These are phyloP conservation scores for Chrysanthemum makinoi DNA, from an alignment of 129 eudicot species.

Conservation along the genomic window DNA sequence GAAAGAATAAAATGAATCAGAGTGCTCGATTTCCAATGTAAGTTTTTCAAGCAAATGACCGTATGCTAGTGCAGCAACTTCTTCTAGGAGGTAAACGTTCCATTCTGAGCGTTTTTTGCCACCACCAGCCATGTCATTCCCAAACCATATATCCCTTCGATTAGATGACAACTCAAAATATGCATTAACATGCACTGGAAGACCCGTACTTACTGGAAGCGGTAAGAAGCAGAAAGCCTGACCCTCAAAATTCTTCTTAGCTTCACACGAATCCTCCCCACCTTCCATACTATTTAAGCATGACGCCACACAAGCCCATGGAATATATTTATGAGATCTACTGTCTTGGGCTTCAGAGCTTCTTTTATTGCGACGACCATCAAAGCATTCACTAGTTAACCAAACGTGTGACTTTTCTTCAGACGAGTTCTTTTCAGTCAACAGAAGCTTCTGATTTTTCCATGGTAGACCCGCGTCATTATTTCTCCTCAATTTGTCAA, in stretches of 20 bases:
- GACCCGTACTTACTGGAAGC: slow-evolving; percentile 88
- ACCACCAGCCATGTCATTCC: slow-evolving; percentile 99
- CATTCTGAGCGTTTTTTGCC: slow-evolving; percentile 95
- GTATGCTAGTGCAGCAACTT: slow-evolving; percentile 94
- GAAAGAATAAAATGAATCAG: slow-evolving; percentile 75
- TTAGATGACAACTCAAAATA: slow-evolving; percentile 95
- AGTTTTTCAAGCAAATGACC: slow-evolving; percentile 91
- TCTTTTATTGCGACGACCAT: slow-evolving; percentile 44
- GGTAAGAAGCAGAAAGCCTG: slow-evolving; percentile 98
- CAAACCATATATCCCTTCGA: slow-evolving; percentile 99
- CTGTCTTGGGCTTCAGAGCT: slow-evolving; percentile 39
- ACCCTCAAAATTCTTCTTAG: slow-evolving; percentile 58
- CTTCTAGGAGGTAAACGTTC: slow-evolving; percentile 86
- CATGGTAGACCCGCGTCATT: slow-evolving; percentile 58
- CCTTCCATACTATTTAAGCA: slow-evolving; percentile 34
- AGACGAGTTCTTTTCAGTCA: slow-evolving; percentile 60
- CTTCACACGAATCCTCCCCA: slow-evolving; percentile 25
- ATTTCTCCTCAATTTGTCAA: slow-evolving; percentile 58
- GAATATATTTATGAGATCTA: slow-evolving; percentile 58
- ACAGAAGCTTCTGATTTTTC: slow-evolving; percentile 72
- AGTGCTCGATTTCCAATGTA: slow-evolving; percentile 67
- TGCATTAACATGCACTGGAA: slow-evolving; percentile 91
- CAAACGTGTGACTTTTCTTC: slow-evolving; percentile 63
- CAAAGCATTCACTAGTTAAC: slow-evolving; percentile 90
- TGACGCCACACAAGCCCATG: slow-evolving; percentile 96